Evolutionary conservation across 2,329 filamentous ascomycete species (phyloP).

Genomic region (Elsinoe fawcettii): DNA sequence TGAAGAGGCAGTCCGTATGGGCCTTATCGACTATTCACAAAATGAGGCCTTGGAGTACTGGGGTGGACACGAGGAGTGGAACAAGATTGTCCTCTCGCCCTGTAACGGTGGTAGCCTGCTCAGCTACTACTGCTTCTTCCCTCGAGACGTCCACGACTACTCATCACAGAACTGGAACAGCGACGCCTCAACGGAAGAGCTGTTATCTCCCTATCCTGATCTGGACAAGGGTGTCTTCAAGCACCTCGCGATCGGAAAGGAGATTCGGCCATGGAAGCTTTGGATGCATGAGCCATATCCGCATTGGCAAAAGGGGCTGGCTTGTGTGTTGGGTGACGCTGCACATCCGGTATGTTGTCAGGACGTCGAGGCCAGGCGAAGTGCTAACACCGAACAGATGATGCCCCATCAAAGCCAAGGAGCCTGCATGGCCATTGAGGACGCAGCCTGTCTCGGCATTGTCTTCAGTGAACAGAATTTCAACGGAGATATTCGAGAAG

Average conservation of each 20-base stretch:
- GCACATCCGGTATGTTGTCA: constrained; percentile 49
- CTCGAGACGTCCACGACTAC: constrained; percentile 53
- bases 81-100: constrained; percentile 64
- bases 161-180: constrained; percentile 53
- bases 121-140: constrained; percentile 65
- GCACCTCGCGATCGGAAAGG: constrained; percentile 53
- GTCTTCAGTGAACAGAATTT: constrained; percentile 47
- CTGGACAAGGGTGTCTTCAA: constrained; percentile 51
- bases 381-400: constrained; percentile 37
- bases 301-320: constrained; percentile 44
- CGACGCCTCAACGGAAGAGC: constrained; percentile 31
- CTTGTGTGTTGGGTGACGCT: constrained; percentile 58
- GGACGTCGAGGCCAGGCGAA: background rate
- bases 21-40: constrained; percentile 55
- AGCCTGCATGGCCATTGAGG: constrained; percentile 61
- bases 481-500: constrained; percentile 28
- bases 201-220: constrained; percentile 53
- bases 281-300: constrained; percentile 58
- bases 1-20: constrained; percentile 51
- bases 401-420: constrained; percentile 64
- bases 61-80: constrained; percentile 58
- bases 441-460: constrained; percentile 55
- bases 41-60: constrained; percentile 60
- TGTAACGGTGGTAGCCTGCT: constrained; percentile 59
- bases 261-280: constrained; percentile 59